These are phyloP conservation scores for Truncatella angustata DNA, from an alignment of 2,329 filamentous ascomycete genomes.

Conservation along the genomic window DNA sequence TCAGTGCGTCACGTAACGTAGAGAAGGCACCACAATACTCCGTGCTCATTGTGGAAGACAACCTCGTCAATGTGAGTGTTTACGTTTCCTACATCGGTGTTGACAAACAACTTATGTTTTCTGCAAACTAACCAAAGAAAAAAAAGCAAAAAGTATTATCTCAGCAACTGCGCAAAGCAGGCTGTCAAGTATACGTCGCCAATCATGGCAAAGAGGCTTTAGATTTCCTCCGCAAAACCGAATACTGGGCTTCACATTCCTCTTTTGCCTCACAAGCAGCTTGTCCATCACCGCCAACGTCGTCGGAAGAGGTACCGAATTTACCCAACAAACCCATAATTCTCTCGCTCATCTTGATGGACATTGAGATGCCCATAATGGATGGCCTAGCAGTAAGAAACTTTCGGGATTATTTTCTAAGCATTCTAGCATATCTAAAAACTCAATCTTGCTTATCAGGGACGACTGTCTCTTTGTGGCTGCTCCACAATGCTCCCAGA, in stretches of 20 bases:
- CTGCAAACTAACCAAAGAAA: neutral
- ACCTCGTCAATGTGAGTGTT: conserved; percentile 54
- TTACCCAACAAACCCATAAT: conserved; percentile 40
- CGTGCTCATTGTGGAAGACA: conserved; percentile 60
- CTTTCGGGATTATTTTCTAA: too few relatives aligned
- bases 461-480: too few relatives aligned
- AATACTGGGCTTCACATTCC: conserved; percentile 50
- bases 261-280: neutral
- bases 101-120: too few relatives aligned
- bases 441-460: too few relatives aligned
- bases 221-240: conserved; percentile 53
- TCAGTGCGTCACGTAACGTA: neutral
- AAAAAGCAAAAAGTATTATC: conserved; percentile 55
- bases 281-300: neutral
- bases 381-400: conserved; percentile 74
- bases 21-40: conserved; percentile 4
- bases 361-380: conserved; percentile 83
- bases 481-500: too few relatives aligned
- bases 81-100: too few relatives aligned
- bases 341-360: conserved; percentile 72
- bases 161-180: conserved; percentile 57
- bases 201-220: conserved; percentile 65
- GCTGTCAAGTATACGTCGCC: conserved; percentile 59
- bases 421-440: too few relatives aligned
- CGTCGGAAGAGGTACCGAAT: neutral